Conservation (phyloP, 768 basidiomycete species). For the Hysterangium stoloniferum region DNA sequence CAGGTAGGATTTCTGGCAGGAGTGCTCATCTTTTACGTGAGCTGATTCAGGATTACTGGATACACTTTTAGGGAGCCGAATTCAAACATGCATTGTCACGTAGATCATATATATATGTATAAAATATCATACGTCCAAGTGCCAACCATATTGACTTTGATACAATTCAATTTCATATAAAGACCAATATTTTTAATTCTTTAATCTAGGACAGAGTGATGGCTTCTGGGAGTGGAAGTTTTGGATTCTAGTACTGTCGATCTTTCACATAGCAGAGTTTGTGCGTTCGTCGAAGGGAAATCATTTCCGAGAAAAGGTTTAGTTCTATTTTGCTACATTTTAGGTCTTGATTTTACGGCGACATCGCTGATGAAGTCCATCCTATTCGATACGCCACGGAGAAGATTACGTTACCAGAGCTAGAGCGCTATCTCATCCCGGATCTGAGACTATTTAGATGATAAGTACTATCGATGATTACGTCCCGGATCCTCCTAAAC, state of each 20-base stretch:
- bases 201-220: too few species aligned
- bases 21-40: too few species aligned
- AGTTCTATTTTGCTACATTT: slow-evolving; percentile 29
- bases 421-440: slow-evolving; percentile 18
- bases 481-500: slow-evolving; percentile 22
- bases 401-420: slow-evolving; percentile 21
- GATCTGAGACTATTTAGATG: slow-evolving; percentile 18
- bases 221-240: slow-evolving; percentile 32
- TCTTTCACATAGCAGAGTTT: slow-evolving; percentile 32
- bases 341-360: slow-evolving; percentile 32
- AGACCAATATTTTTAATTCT: too few species aligned
- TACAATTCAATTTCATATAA: too few species aligned
- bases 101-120: too few species aligned
- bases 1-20: too few species aligned
- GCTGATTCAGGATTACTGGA: too few species aligned
- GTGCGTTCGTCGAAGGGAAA: slow-evolving; percentile 28
- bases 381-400: slow-evolving; percentile 31
- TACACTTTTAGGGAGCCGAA: too few species aligned
- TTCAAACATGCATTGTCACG: too few species aligned
- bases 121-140: too few species aligned
- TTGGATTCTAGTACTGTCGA: slow-evolving; percentile 34
- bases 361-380: slow-evolving; percentile 21
- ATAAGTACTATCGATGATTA: slow-evolving; percentile 31
- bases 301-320: slow-evolving; percentile 20
- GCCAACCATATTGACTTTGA: too few species aligned